phyloP scores from a whole-genome alignment of 495 filamentous ascomycete species.

The Hypoxylon perforatum region DNA sequence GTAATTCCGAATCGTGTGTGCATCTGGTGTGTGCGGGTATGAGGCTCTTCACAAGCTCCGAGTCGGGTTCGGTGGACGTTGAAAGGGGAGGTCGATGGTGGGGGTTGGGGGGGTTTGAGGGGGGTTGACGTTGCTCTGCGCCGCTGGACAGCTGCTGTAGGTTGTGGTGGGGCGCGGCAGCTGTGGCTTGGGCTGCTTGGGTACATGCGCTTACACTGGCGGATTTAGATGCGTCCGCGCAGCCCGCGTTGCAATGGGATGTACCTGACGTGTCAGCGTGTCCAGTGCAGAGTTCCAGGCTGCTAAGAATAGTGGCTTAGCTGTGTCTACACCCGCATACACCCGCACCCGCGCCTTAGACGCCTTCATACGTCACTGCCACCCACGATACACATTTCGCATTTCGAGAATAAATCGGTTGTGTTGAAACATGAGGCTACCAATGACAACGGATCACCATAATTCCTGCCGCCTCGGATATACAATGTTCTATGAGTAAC shows the following conservation, averaged over 20 bases:
- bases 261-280: conserved; percentile 4
- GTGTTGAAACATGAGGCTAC: conserved; percentile 33
- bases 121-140: conserved; percentile 39
- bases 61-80: conserved; percentile 32
- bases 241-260: neutral
- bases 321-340: conserved; percentile 28
- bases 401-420: conserved; percentile 2
- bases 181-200: conserved; percentile 31
- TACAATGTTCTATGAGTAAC: conserved; percentile 13
- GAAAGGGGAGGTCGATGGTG: conserved; percentile 13
- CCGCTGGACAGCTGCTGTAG: conserved; percentile 30
- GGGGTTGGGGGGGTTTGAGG: conserved; percentile 18
- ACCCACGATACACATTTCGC: conserved; percentile 6
- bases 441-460: conserved; percentile 20
- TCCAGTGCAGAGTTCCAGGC: neutral
- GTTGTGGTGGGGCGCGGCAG: conserved; percentile 18
- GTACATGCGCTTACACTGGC: neutral
- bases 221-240: no score
- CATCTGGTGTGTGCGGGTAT: conserved; percentile 1
- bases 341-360: neutral
- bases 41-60: conserved; percentile 23
- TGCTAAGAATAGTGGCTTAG: conserved; percentile 31
- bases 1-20: conserved; percentile 12
- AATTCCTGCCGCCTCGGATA: conserved; percentile 7
- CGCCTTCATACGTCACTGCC: conserved; percentile 20